Conservation (phyloP, 495 filamentous ascomycete genomes). For the Beverwykella pulmonaria region DNA sequence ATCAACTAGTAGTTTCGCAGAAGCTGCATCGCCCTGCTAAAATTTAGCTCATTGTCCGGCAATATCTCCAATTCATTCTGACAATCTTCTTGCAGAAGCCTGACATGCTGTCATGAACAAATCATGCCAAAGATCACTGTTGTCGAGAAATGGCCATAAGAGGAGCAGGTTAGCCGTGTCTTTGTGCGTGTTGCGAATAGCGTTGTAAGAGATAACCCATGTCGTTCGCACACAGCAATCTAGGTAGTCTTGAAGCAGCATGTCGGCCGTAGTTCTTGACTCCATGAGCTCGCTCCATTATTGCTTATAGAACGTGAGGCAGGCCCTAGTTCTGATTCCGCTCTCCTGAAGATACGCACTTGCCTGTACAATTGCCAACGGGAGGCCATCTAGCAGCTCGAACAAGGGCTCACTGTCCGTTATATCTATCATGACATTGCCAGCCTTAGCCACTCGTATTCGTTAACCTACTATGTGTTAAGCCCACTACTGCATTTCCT, state of each 20-base stretch:
- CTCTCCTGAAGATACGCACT: conserved; percentile 37
- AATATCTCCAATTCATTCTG: conserved; percentile 9
- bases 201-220: conserved; percentile 33
- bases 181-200: conserved; percentile 6
- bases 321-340: not conserved
- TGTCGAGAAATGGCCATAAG: conserved; percentile 36
- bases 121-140: conserved; percentile 32
- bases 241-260: conserved; percentile 25
- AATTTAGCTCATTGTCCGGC: no score
- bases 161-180: conserved; percentile 30
- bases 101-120: conserved; percentile 13
- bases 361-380: conserved; percentile 41
- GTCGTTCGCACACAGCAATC: conserved; percentile 33
- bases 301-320: conserved; percentile 25
- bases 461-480: not conserved
- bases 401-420: conserved; percentile 15
- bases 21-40: no score
- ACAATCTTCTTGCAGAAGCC: not conserved
- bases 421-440: conserved; percentile 14
- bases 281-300: conserved; percentile 25
- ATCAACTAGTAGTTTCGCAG: no score
- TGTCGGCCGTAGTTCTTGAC: not conserved
- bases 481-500: conserved; percentile 14
- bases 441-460: conserved; percentile 6
- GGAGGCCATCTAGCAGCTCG: conserved; percentile 39